Conservation (phyloP, 1,284 basidiomycete species). For the Boletus semigastroideus region DNA sequence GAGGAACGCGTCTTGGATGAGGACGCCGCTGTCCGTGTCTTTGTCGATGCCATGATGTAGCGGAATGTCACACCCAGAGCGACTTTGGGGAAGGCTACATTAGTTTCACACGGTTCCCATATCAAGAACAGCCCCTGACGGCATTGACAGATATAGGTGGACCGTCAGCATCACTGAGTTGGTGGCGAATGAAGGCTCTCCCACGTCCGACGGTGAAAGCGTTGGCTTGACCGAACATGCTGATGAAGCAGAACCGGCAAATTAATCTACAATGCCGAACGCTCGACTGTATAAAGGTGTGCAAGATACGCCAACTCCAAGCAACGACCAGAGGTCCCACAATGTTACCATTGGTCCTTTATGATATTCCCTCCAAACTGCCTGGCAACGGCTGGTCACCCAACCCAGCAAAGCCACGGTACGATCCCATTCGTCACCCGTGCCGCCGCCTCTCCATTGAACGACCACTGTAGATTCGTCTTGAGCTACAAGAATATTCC, state of each 20-base stretch:
- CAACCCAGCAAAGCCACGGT: slow-evolving; percentile 28
- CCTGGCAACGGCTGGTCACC: slow-evolving; percentile 20
- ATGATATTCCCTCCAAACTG: slow-evolving; percentile 30
- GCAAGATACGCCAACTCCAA: not conserved
- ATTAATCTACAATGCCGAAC: not conserved
- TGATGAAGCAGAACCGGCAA: slow-evolving; percentile 1
- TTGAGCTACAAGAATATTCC: slow-evolving; percentile 35
- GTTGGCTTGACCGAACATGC: slow-evolving; percentile 1
- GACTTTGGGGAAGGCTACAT: not conserved
- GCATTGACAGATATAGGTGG: no score
- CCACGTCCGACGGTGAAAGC: not conserved
- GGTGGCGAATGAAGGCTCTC: not conserved
- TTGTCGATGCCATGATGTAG: slow-evolving; percentile 56
- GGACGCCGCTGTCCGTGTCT: slow-evolving; percentile 37
- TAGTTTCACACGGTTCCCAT: slow-evolving; percentile 14
- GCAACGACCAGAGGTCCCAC: not conserved
- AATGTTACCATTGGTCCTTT: slow-evolving; percentile 27
- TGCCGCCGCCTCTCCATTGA: not conserved
- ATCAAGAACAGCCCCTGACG: not conserved
- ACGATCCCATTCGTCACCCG: not conserved
- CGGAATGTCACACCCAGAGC: not conserved
- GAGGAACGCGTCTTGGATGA: slow-evolving; percentile 56
- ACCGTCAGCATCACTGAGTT: not conserved
- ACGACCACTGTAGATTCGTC: slow-evolving; percentile 16
- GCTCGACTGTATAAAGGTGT: slow-evolving; percentile 2